These are phyloP conservation scores for Setaria viridis DNA, from an alignment of 202 grass and related monocot species.

Conservation along the genomic window DNA sequence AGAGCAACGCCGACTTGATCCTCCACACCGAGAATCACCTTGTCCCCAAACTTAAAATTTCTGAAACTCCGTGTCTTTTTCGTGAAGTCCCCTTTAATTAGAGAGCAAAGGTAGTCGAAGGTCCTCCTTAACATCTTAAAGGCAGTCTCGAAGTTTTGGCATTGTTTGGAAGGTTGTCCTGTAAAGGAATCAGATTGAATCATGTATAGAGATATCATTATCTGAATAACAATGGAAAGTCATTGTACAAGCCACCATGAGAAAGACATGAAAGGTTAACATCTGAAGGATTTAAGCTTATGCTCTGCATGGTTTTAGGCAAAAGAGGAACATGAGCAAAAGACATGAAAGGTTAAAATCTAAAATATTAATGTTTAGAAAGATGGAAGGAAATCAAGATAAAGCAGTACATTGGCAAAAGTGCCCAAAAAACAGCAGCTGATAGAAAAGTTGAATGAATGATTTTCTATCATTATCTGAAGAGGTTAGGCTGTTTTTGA, in stretches of 20 bases:
- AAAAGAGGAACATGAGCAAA: background rate
- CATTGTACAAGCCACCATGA: background rate
- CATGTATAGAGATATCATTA: background rate
- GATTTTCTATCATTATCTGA: constrained; percentile 1
- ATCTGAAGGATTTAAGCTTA: constrained; percentile 17
- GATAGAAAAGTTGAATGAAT: constrained; percentile 10
- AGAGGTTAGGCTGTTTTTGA: constrained; percentile 22
- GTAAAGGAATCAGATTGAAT: constrained; percentile 41
- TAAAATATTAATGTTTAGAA: constrained; percentile 8
- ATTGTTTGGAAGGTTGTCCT: constrained; percentile 59
- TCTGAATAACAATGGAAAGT: constrained; percentile 3
- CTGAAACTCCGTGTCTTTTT: constrained; percentile 58
- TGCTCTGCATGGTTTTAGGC: background rate
- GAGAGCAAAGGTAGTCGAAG: constrained; percentile 72
- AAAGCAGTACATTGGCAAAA: constrained; percentile 8
- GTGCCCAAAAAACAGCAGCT: background rate
- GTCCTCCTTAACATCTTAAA: constrained; percentile 84
- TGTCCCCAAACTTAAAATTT: constrained; percentile 74
- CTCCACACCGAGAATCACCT: constrained; percentile 57
- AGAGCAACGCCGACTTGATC: constrained; percentile 87
- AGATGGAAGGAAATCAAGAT: constrained; percentile 5
- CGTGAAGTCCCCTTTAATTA: constrained; percentile 55
- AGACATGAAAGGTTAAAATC: constrained; percentile 22
- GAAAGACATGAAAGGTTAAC: constrained; percentile 11
- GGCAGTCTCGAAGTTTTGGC: constrained; percentile 52